phyloP scores from a whole-genome alignment of 2,329 filamentous ascomycete genomes.

The Pyrenochaeta sp. region DNA sequence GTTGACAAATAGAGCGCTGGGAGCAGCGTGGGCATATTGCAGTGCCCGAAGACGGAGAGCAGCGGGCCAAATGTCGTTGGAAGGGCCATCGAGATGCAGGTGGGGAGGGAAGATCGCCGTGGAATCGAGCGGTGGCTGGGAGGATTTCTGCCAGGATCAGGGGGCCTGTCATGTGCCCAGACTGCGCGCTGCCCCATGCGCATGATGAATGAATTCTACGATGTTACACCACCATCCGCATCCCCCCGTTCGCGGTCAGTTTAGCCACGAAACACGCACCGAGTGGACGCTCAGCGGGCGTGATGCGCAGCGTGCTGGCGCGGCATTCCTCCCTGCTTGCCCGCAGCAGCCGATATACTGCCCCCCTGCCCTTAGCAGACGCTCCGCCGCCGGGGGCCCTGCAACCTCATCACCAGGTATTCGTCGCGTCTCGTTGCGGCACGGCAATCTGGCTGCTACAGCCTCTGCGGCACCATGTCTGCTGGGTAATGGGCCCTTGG shows the following conservation, averaged over 20 bases:
- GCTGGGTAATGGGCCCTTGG: slow-evolving; percentile 15
- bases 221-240: slow-evolving; percentile 40
- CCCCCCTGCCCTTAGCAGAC: slow-evolving; percentile 32
- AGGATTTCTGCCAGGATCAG: slow-evolving; percentile 31
- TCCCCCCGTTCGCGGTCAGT: slow-evolving; percentile 28
- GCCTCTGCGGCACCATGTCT: slow-evolving; percentile 6
- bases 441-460: slow-evolving; percentile 36
- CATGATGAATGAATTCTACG: slow-evolving; percentile 42
- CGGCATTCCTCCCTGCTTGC: slow-evolving; percentile 29
- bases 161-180: slow-evolving; percentile 12
- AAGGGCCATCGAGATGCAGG: slow-evolving; percentile 24
- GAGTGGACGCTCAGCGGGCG: slow-evolving; percentile 7
- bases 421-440: slow-evolving; percentile 14
- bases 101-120: slow-evolving; percentile 39
- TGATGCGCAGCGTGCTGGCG: slow-evolving; percentile 19
- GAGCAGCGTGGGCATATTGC: slow-evolving; percentile 21
- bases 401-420: slow-evolving; percentile 26
- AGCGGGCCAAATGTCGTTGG: slow-evolving; percentile 27
- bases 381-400: slow-evolving; percentile 29
- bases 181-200: slow-evolving; percentile 28
- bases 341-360: slow-evolving; percentile 39
- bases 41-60: slow-evolving; percentile 17
- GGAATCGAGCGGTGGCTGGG: slow-evolving; percentile 41
- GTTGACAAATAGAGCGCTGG: slow-evolving; percentile 5
- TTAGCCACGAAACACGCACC: slow-evolving; percentile 34